Percentiles rank a stretch among this genome's conserved stretches.
These are phyloP conservation scores for Rubia balearica DNA, from an alignment of 305 asterid genomes.

Conservation along the genomic window DNA sequence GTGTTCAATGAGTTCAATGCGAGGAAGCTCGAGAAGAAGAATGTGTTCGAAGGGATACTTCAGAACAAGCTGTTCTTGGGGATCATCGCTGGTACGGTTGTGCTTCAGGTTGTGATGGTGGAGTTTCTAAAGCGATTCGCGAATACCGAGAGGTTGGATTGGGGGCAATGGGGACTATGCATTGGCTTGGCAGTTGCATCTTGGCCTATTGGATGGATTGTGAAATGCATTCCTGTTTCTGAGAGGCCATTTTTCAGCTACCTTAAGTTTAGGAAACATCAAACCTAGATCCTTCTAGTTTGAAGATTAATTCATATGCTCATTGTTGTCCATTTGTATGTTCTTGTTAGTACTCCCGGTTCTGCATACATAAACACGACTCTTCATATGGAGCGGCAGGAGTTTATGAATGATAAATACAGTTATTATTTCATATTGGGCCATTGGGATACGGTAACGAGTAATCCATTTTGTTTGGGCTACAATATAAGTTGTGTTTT, in stretches of 20 bases:
- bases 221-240: conserved; percentile 50
- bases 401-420: too few species aligned
- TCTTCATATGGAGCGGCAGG: too few species aligned
- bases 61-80: conserved; percentile 47
- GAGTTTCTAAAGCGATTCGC: conserved; percentile 60
- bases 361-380: too few species aligned
- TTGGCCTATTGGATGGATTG: conserved; percentile 56
- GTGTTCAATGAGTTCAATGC: conserved; percentile 68
- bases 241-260: conserved; percentile 32
- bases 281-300: too few species aligned
- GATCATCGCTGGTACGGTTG: conserved; percentile 40
- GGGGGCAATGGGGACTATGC: conserved; percentile 61
- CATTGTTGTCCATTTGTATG: too few species aligned
- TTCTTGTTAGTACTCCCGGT: neutral
- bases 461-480: too few species aligned
- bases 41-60: conserved; percentile 48
- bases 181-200: conserved; percentile 46
- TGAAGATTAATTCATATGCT: too few species aligned
- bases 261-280: conserved; percentile 10
- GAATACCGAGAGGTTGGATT: conserved; percentile 52
- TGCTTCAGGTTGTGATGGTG: conserved; percentile 59
- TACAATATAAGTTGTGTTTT: too few species aligned
- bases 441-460: too few species aligned
- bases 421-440: too few species aligned
- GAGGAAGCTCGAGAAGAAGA: conserved; percentile 51